Evolutionary conservation across 129 eudicot genomes (phyloP), one percentile per base, ranked within the genome.

Genomic region (Kitagawia praeruptora): DNA sequence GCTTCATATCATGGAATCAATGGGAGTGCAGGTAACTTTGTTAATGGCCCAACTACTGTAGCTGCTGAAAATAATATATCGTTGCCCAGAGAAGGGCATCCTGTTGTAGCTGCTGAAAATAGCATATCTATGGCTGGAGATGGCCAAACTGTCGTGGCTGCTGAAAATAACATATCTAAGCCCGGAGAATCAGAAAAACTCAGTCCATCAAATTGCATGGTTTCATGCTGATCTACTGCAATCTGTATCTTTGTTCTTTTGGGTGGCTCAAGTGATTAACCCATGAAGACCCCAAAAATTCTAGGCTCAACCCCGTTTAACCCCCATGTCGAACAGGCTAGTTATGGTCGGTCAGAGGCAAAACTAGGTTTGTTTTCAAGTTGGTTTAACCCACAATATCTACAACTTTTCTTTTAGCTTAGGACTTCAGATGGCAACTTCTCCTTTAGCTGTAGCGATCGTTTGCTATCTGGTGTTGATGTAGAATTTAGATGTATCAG

Each of bases 1-100:
- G 44, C 83, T 40, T 76, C 88, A 21, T 85, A 77, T 71, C 86
- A 70, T 38, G 85, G 84, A n/a, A 80, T 83, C 41, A 80, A 85
- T 70, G 15, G 78, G 39, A 46, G 63, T 76, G 49, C 34, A 67
- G 47, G 71, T 37, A 82, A 78, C 79, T 75, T 83, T 81, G 45
- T 31, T 48, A 84, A 82, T 3, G 80, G 80, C 76, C 34, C 86
- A 25, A 82, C 67, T 8, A 74, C 46, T 34, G 27, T 81, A 6
- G 80, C 73, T 56, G 27, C 51, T 3, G 85, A 82, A 76, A 84
- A 80, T 69, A 82, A 74, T 27, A 28, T 66, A 8, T 75, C 79
- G 15, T 80, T 71, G 77, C 53, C 83, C 42, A 61, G 69, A 61
- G 69, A 61, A n/a, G 80, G 75, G 54, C 34, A 82, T n/a, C 80